Conservation (phyloP, 305 asterid species). For the Euphrasia arctica region DNA sequence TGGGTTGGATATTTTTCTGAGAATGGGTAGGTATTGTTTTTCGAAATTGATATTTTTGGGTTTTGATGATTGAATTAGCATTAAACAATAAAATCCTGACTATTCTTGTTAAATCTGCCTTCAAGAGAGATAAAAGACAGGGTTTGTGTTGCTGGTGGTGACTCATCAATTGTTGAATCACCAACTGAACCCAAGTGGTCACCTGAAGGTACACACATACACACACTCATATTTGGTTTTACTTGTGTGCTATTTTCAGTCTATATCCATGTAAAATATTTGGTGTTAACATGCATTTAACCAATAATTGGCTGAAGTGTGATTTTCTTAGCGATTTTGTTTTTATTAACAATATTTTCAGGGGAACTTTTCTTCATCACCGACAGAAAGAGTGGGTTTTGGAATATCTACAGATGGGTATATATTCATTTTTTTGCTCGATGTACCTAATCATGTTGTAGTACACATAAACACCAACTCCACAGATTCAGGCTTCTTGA, state of each 20-base stretch:
- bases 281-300: neutral
- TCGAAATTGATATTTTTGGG: conserved; percentile 10
- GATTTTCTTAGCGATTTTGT: conserved; percentile 12
- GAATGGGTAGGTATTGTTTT: conserved; percentile 56
- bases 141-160: conserved; percentile 90
- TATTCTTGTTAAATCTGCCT: conserved; percentile 4
- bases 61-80: conserved; percentile 13
- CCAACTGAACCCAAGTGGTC: conserved; percentile 98
- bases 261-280: neutral
- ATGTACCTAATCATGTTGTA: conserved; percentile 8
- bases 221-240: neutral
- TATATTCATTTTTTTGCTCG: conserved; percentile 28
- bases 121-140: conserved; percentile 62
- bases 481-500: neutral
- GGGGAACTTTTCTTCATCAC: conserved; percentile 90
- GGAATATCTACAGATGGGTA: conserved; percentile 98
- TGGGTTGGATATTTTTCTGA: conserved; percentile 95
- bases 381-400: conserved; percentile 85
- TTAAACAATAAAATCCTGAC: conserved; percentile 1
- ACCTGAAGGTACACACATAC: conserved; percentile 55
- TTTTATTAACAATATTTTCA: conserved; percentile 39
- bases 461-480: neutral
- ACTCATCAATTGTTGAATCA: conserved; percentile 68
- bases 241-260: neutral
- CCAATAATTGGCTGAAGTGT: neutral